Evolutionary conservation across 257 asterid genomes (phyloP), one percentile per base, ranked within the genome.

Genomic region (Agastache rugosa): DNA sequence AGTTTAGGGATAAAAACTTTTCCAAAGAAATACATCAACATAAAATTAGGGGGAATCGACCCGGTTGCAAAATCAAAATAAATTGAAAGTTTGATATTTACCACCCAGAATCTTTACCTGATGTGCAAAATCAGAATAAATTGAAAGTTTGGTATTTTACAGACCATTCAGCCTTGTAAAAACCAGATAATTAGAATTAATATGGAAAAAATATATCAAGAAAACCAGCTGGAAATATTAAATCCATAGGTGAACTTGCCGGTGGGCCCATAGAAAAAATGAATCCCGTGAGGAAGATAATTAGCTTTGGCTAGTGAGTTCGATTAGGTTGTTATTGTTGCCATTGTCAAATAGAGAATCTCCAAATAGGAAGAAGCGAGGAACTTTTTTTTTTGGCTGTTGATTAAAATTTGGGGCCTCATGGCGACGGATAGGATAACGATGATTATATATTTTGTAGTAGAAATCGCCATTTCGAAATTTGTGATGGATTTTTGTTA

Each of bases 301-400:
- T 89, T 82, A 0, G 70, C 82, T 75, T 83, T 87, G 29, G 89
- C 78, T 22, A 12, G 0, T 6, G 91, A 84, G 16, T n/a, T n/a
- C n/a, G n/a, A 22, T 0, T 6, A 85, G 80, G 4, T 3, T 4
- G 60, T 89, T 89, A 60, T 89, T 89, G 68, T 89, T 89, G 34
- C 96, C 93, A 80, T 77, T 79, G 19, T 89, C 96, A 39, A 78
- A 78, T 8, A 63, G 67, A 2, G 96, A 87, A 74, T 85, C 89
- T 37, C 92, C 96, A 11, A 80, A 72, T 10, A 76, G 25, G 60
- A 77, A 89, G 4, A 70, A 41, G 72, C 93, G 81, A 1, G 88
- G 91, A 65, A 82, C 86, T 58, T 75, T 82, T 27, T 45, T 42
- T 29, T 3, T 31, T 79, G 82, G 25, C 68, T 73, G 4, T 60